These are phyloP conservation scores for Pharnaceum exiguum DNA, from an alignment of 148 eudicot genomes.

Conservation along the genomic window DNA sequence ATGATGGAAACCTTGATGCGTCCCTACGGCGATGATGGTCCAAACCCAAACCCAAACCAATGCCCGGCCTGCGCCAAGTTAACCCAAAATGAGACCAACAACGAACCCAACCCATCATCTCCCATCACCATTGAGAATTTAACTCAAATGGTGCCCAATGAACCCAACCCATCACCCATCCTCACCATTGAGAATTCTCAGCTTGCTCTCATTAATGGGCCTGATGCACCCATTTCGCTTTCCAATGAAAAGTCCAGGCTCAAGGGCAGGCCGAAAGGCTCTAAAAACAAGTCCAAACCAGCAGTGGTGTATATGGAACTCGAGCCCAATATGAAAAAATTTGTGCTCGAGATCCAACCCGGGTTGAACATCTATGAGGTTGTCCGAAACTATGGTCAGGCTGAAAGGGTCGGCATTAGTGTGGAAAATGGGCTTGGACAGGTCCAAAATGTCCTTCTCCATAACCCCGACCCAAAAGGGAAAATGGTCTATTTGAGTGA, in stretches of 20 bases:
- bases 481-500: slow-evolving; percentile 3
- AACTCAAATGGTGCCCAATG: not conserved
- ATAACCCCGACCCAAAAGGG: not conserved
- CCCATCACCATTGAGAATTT: not conserved
- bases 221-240: not conserved
- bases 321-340: slow-evolving; percentile 5
- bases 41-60: not conserved
- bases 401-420: slow-evolving; percentile 10
- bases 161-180: not conserved
- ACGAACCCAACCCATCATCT: slow-evolving; percentile 1
- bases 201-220: not conserved
- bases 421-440: slow-evolving; percentile 18
- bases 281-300: slow-evolving; percentile 33
- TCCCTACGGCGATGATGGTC: too few species aligned
- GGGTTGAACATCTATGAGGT: slow-evolving; percentile 25
- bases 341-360: slow-evolving; percentile 20
- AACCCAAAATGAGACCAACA: not conserved
- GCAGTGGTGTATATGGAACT: not conserved
- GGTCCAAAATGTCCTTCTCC: slow-evolving; percentile 19
- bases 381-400: slow-evolving; percentile 14
- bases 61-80: not conserved
- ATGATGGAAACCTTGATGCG: too few species aligned
- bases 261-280: slow-evolving; percentile 37
- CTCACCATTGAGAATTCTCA: not conserved
- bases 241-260: not conserved